Evolutionary conservation across 768 basidiomycete genomes (phyloP), one percentile per base, ranked within the genome.

Genomic region (Lactarius sanguifluus): DNA sequence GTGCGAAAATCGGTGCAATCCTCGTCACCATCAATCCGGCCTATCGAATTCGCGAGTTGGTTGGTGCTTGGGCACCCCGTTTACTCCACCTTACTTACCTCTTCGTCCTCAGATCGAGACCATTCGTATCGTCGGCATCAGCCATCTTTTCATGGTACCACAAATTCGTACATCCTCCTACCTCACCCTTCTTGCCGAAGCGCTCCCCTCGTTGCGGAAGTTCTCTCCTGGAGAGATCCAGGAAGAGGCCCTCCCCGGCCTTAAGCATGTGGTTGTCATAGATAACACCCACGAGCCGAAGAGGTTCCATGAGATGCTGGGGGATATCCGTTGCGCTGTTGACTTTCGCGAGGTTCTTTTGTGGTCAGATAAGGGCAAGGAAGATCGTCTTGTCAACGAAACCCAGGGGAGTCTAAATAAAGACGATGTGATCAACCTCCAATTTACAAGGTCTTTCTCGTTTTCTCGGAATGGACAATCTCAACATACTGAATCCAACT

Each of bases 1-100:
- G 89, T 65, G 90, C 91, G n/a, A 85, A 84, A 59, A 82, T 92
- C 65, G 92, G 92, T n/a, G 91, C 90, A 15, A 86, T 93, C 62
- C 76, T 93, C 41, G 91, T 90, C 25, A 92, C 92, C 9, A 80
- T 94, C 56, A 94, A 94, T 70, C 92, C 92, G 3, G 90, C 91
- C 0, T 93, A 91, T 73, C 84, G 87, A 32, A 70, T 86, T 7
- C 79, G 82, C 40, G 92, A 94, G 73, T 79, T 94, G 59, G 90
- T 91, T 66, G 60, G 83, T 78, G 18, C n/a, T n/a, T 18, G n/a
- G 13, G 9, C 61, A 18, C 55, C 15, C 38, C n/a, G 20, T 30
- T 47, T 3, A 18, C 56, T 20, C 18, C 50, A 30, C 12, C n/a
- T 6, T 34, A 3, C 25, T 36, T 20, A 68, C 67, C 40, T 62